These are phyloP conservation scores for Dothiorella sarmentorum DNA, from an alignment of 2,329 filamentous ascomycete genomes.

Conservation along the genomic window DNA sequence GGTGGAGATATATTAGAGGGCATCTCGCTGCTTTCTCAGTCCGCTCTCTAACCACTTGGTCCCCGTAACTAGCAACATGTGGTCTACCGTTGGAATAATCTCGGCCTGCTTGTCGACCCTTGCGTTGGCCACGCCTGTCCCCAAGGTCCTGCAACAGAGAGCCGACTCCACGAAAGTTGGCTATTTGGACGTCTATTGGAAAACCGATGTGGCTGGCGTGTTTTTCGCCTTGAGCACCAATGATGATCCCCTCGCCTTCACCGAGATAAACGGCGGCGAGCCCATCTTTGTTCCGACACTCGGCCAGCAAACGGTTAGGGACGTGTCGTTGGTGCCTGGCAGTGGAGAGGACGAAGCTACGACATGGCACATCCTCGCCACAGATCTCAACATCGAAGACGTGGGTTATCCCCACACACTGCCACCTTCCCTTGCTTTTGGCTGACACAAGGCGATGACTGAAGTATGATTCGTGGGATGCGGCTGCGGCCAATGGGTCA, in stretches of 20 bases:
- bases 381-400: neutral
- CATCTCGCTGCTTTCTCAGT: too few relatives aligned
- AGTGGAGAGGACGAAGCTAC: constrained; percentile 14
- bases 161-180: neutral
- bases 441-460: constrained; percentile 5
- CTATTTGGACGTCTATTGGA: neutral
- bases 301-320: constrained; percentile 21
- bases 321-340: constrained; percentile 16
- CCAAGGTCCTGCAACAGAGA: neutral
- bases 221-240: neutral
- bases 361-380: constrained; percentile 20
- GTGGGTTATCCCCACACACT: too few relatives aligned
- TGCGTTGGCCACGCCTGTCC: too few relatives aligned
- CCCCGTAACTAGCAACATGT: too few relatives aligned
- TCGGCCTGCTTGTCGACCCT: too few relatives aligned
- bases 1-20: too few relatives aligned
- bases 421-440: too few relatives aligned
- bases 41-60: too few relatives aligned
- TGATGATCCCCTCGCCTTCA: constrained; percentile 8
- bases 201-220: neutral
- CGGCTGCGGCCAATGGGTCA: constrained; percentile 18
- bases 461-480: constrained; percentile 20
- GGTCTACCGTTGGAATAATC: too few relatives aligned
- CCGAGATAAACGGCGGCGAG: constrained; percentile 19
- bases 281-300: constrained; percentile 20